phyloP scores from a whole-genome alignment of 331 rosid genomes.

The Rhamnella rubrinervis region DNA sequence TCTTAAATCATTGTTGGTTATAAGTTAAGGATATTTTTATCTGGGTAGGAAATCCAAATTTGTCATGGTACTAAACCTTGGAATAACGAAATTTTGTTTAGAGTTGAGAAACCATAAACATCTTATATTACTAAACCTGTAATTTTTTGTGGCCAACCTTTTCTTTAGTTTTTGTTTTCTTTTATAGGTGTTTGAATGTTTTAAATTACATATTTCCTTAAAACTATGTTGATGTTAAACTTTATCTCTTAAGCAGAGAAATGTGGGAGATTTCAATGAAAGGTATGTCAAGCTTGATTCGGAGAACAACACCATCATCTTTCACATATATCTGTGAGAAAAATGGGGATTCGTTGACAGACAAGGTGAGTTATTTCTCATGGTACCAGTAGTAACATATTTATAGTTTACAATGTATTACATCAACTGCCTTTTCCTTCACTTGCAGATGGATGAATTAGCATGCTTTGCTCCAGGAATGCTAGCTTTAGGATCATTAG shows the following conservation, averaged over 20 bases:
- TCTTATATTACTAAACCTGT: no score
- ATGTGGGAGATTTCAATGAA: constrained; percentile 99
- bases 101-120: no score
- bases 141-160: neutral
- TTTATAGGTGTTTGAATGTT: neutral
- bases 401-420: constrained; percentile 18
- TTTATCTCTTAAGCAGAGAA: constrained; percentile 60
- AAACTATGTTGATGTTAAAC: constrained; percentile 7
- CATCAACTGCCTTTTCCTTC: constrained; percentile 13
- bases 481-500: constrained; percentile 93
- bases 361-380: constrained; percentile 58
- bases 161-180: neutral
- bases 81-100: no score
- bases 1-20: neutral
- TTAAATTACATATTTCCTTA: neutral
- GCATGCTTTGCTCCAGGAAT: constrained; percentile 99
- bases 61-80: neutral
- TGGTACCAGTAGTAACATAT: constrained; percentile 13
- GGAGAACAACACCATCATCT: constrained; percentile 88
- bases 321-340: constrained; percentile 92
- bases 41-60: neutral
- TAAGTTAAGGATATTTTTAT: neutral
- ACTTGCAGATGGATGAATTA: constrained; percentile 94
- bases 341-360: constrained; percentile 68
- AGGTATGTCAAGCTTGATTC: constrained; percentile 67